phyloP scores from a whole-genome alignment of 2,329 filamentous ascomycete species.

The Neofusicoccum laricinum region DNA sequence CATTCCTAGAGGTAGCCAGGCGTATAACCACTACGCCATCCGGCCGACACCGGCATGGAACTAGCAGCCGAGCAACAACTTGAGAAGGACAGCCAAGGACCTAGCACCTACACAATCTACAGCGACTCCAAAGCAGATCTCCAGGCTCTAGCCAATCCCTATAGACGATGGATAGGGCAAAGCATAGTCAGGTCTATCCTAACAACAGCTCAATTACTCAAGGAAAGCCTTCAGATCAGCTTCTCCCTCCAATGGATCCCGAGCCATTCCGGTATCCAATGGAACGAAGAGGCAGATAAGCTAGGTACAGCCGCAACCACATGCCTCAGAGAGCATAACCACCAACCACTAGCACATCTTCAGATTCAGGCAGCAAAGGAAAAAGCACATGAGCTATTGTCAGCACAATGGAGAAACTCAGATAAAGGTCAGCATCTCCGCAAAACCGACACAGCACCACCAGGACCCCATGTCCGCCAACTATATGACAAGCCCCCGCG shows the following conservation, averaged over 20 bases:
- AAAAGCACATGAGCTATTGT: background rate
- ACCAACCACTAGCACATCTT: too few species aligned
- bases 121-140: background rate
- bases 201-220: background rate
- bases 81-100: background rate
- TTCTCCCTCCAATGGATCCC: constrained; percentile 18
- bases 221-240: background rate
- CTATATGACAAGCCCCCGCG: background rate
- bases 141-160: background rate
- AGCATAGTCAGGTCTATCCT: background rate
- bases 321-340: too few species aligned
- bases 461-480: background rate
- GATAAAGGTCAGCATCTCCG: background rate
- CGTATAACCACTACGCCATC: too few species aligned
- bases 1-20: too few species aligned
- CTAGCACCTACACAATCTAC: background rate
- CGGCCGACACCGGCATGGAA: background rate
- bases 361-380: too few species aligned
- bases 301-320: too few species aligned
- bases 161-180: background rate
- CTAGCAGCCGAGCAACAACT: background rate
- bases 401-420: background rate
- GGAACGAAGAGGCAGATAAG: constrained; percentile 16
- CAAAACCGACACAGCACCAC: background rate
- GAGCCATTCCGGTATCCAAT: constrained; percentile 7